A percentile compares a stretch with the other conserved stretches of the same genome.
Conservation (phyloP, 371 early-diverging fungal genomes). For the Syncephalastrum monosporum region DNA sequence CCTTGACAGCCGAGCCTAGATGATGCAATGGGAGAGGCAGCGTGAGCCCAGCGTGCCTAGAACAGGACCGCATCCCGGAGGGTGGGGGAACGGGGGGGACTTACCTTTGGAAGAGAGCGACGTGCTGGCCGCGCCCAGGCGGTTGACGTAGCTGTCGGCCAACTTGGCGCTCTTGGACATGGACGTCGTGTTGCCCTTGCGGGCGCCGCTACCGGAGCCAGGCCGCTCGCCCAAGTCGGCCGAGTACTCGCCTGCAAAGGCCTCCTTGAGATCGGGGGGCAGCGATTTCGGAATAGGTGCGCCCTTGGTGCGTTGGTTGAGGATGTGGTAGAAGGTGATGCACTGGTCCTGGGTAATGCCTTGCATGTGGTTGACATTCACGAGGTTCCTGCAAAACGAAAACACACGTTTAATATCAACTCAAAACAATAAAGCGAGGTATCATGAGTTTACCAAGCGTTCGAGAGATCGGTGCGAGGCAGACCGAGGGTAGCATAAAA, state of each 20-base stretch:
- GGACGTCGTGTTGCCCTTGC: slow-evolving; percentile 44
- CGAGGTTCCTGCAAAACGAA: slow-evolving; percentile 41
- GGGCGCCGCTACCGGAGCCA: slow-evolving; percentile 46
- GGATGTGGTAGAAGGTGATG: slow-evolving; percentile 58
- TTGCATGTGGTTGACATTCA: slow-evolving; percentile 64
- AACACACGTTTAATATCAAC: too few relatives aligned
- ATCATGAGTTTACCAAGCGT: slow-evolving; percentile 52
- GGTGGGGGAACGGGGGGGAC: too few relatives aligned
- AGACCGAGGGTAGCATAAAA: slow-evolving; percentile 60
- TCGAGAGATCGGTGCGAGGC: slow-evolving; percentile 55
- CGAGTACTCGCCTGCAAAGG: slow-evolving; percentile 56
- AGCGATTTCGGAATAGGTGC: slow-evolving; percentile 40
- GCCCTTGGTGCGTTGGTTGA: slow-evolving; percentile 57
- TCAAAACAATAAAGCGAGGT: not conserved
- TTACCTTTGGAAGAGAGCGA: slow-evolving; percentile 39
- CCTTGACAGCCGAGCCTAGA: slow-evolving; percentile 24
- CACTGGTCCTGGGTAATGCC: slow-evolving; percentile 66
- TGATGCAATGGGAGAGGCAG: not conserved
- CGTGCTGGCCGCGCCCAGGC: slow-evolving; percentile 52
- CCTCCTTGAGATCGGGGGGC: slow-evolving; percentile 50
- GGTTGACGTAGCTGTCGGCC: slow-evolving; percentile 52
- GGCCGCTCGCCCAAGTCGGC: slow-evolving; percentile 52
- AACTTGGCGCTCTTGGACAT: slow-evolving; percentile 50
- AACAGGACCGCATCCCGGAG: too few relatives aligned
- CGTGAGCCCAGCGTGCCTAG: too few relatives aligned